phyloP scores from a whole-genome alignment of 2,329 filamentous ascomycete species.

The Talaromyces islandicus region DNA sequence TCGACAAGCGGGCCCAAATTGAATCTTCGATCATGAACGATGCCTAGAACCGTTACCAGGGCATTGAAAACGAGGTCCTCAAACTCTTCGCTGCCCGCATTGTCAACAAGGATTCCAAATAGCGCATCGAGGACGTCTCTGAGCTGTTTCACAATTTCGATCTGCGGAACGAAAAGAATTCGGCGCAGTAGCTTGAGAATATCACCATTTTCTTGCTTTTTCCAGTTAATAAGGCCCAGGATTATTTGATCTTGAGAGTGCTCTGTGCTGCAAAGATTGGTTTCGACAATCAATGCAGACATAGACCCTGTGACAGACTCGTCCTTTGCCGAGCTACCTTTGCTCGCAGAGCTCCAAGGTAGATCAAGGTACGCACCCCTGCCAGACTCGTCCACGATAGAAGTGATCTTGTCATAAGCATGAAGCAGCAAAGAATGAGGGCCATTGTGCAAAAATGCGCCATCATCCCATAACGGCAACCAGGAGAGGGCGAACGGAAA shows the following conservation, averaged over 20 bases:
- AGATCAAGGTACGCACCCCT: constrained; percentile 82
- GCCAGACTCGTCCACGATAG: constrained; percentile 57
- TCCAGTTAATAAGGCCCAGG: constrained; percentile 80
- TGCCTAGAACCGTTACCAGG: constrained; percentile 81
- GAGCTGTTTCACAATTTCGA: constrained; percentile 92
- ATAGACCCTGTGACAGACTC: constrained; percentile 69
- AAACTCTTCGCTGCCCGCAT: constrained; percentile 84
- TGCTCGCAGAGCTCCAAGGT: constrained; percentile 68
- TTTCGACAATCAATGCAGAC: constrained; percentile 71
- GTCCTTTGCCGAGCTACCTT: constrained; percentile 63
- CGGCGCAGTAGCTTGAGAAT: constrained; percentile 70
- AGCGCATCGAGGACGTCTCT: constrained; percentile 84
- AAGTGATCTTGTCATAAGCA: constrained; percentile 85
- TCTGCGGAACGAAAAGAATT: constrained; percentile 89
- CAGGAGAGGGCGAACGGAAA: constrained; percentile 87
- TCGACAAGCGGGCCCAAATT: constrained; percentile 87
- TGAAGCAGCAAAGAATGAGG: constrained; percentile 76
- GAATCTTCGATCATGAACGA: constrained; percentile 90
- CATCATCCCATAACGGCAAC: constrained; percentile 87
- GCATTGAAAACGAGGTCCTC: constrained; percentile 91
- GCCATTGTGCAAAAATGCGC: constrained; percentile 85
- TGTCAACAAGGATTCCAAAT: constrained; percentile 85
- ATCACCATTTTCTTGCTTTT: constrained; percentile 64
- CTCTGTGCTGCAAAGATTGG: constrained; percentile 87
- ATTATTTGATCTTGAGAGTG: constrained; percentile 90